Percentiles rank a stretch among this genome's conserved stretches.
Conservation (phyloP, 352 stramenopile species). For the Phytophthora pistaciae region DNA sequence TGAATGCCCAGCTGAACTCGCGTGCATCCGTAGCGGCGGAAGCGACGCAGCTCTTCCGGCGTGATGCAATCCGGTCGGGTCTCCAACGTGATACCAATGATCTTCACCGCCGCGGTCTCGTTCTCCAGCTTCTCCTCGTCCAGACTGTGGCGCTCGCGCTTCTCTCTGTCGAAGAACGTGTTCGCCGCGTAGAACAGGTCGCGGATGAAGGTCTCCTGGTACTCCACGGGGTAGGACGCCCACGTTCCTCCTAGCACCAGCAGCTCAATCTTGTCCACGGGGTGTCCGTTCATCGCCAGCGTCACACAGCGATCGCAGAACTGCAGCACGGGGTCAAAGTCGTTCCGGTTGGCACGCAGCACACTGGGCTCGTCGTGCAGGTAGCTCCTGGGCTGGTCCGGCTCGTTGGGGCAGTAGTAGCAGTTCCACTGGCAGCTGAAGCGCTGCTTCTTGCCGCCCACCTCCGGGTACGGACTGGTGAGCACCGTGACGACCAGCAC, state of each 20-base stretch:
- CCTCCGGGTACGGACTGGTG: constrained; percentile 90
- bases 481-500: constrained; percentile 94
- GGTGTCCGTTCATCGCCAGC: constrained; percentile 93
- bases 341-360: constrained; percentile 91
- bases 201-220: constrained; percentile 93
- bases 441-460: constrained; percentile 86
- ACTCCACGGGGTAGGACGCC: constrained; percentile 92
- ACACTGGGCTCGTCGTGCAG: constrained; percentile 94
- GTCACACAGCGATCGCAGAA: constrained; percentile 93
- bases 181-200: constrained; percentile 95
- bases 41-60: constrained; percentile 85
- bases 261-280: constrained; percentile 94
- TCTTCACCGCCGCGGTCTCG: constrained; percentile 84
- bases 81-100: constrained; percentile 93
- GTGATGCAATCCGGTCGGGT: constrained; percentile 93
- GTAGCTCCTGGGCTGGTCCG: constrained; percentile 92
- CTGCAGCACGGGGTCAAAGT: constrained; percentile 93
- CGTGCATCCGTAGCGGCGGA: constrained; percentile 87
- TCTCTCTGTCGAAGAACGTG: constrained; percentile 87
- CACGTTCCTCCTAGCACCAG: constrained; percentile 93
- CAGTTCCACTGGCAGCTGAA: constrained; percentile 97
- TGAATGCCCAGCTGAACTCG: constrained; percentile 93
- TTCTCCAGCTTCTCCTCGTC: constrained; percentile 93
- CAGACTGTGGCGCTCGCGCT: constrained; percentile 74
- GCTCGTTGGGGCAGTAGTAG: constrained; percentile 96